Conservation (phyloP, 176 grass and related monocot species). For the Hyparrhenia diplandra region DNA sequence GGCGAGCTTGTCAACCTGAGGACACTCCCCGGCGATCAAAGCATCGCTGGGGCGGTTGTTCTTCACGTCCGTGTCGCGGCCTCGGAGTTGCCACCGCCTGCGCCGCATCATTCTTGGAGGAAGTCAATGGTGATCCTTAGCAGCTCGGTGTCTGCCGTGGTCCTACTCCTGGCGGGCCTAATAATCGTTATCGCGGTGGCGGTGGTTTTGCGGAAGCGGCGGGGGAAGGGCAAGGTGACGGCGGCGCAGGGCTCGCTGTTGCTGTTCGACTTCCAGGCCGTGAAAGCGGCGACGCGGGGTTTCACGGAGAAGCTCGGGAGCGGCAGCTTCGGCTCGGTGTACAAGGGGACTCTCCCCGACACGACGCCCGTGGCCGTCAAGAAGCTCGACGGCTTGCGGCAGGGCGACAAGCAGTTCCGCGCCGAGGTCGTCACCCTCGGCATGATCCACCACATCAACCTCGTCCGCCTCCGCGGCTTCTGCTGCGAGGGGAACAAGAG, state of each 20-base stretch:
- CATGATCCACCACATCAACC: constrained; percentile 43
- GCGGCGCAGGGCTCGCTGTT: constrained; percentile 40
- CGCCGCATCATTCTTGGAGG: constrained; percentile 22
- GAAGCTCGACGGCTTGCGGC: constrained; percentile 36
- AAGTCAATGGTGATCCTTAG: constrained; percentile 36
- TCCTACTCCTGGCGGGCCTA: constrained; percentile 20
- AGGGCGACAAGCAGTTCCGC: constrained; percentile 52
- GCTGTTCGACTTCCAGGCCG: constrained; percentile 37
- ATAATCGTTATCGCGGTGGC: not conserved
- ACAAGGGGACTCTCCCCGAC: constrained; percentile 29
- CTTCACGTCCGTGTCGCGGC: constrained; percentile 40
- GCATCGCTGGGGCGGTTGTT: not conserved
- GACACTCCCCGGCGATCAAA: not conserved
- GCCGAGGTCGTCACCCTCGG: constrained; percentile 48
- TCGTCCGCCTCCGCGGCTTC: constrained; percentile 44
- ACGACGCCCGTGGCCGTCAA: constrained; percentile 38
- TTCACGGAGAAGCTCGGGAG: constrained; percentile 49
- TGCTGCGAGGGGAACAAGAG: constrained; percentile 44
- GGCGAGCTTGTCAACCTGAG: constrained; percentile 30
- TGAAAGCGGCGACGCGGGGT: constrained; percentile 30
- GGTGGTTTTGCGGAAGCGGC: constrained; percentile 25
- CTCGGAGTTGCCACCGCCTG: constrained; percentile 19
- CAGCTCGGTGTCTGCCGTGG: constrained; percentile 17
- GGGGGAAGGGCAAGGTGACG: constrained; percentile 38
- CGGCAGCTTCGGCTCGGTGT: constrained; percentile 45